Percentiles rank a stretch among this genome's conserved stretches.
phyloP scores from a whole-genome alignment of 2,329 filamentous ascomycete species.

The Aureobasidium sp. region DNA sequence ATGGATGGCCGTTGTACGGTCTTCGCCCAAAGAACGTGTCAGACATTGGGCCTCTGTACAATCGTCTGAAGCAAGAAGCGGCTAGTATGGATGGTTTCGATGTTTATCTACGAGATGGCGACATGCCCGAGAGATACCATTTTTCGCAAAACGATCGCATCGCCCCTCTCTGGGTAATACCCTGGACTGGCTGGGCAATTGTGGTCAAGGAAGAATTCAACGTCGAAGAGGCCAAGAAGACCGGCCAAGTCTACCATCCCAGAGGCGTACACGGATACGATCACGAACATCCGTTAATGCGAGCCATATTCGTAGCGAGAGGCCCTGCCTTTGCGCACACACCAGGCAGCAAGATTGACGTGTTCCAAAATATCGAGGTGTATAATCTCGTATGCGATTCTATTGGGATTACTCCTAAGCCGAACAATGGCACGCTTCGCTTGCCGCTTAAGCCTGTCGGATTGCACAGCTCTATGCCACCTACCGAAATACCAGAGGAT shows the following conservation, averaged over 20 bases:
- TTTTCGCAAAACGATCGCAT: constrained; percentile 85
- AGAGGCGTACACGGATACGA: constrained; percentile 90
- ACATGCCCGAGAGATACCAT: constrained; percentile 91
- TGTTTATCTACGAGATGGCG: constrained; percentile 74
- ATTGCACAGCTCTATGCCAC: constrained; percentile 40
- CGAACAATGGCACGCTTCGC: constrained; percentile 82
- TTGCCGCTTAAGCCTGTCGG: constrained; percentile 61
- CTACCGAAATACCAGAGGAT: constrained; percentile 22
- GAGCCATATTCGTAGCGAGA: constrained; percentile 86
- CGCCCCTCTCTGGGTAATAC: constrained; percentile 89
- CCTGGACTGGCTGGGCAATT: constrained; percentile 87
- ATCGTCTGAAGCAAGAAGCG: constrained; percentile 49
- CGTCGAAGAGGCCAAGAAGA: constrained; percentile 57
- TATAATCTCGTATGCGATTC: constrained; percentile 95
- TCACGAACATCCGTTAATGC: constrained; percentile 88
- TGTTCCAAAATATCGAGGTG: constrained; percentile 89
- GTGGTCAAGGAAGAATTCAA: constrained; percentile 75
- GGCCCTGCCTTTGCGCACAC: constrained; percentile 87
- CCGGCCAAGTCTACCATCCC: constrained; percentile 65
- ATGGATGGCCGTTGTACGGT: constrained; percentile 91
- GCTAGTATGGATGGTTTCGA: constrained; percentile 65
- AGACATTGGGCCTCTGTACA: constrained; percentile 62
- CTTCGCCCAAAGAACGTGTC: constrained; percentile 67
- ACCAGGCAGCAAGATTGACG: constrained; percentile 69
- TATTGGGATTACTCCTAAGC: constrained; percentile 61